A percentile compares a stretch with the other conserved stretches of the same genome.
phyloP scores from a whole-genome alignment of 2,329 filamentous ascomycete genomes.

The Microsporum canis region DNA sequence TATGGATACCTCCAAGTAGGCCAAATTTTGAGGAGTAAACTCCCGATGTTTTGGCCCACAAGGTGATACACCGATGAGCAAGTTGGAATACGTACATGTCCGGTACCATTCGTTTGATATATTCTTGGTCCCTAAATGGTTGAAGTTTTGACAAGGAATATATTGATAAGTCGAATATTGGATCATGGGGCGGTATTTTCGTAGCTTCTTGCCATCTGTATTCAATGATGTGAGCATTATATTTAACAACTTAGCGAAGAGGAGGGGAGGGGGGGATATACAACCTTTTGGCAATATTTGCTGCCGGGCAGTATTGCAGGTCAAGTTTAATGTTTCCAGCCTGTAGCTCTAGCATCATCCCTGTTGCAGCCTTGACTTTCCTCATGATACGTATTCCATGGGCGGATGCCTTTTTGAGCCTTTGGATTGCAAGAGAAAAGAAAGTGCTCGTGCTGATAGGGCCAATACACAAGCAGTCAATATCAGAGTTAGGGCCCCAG shows the following conservation, averaged over 20 bases:
- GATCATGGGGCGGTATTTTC: conserved; percentile 40
- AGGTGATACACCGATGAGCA: conserved; percentile 49
- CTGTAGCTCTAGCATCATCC: conserved; percentile 54
- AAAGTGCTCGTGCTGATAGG: conserved; percentile 51
- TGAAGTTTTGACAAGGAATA: conserved; percentile 52
- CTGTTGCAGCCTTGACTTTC: conserved; percentile 47
- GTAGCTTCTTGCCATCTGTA: conserved; percentile 29
- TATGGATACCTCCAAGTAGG: conserved; percentile 54
- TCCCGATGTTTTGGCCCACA: conserved; percentile 51
- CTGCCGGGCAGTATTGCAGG: conserved; percentile 55
- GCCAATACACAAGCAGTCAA: conserved; percentile 56
- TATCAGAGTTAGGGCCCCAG: conserved; percentile 50
- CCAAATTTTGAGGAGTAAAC: conserved; percentile 56
- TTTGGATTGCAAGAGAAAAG: conserved; percentile 47
- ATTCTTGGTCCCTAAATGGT: conserved; percentile 50
- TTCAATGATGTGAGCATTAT: neutral
- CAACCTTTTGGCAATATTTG: conserved; percentile 43
- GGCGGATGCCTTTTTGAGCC: conserved; percentile 39
- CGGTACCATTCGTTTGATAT: conserved; percentile 49
- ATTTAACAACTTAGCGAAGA: neutral
- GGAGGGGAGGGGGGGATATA: neutral
- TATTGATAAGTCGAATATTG: conserved; percentile 45
- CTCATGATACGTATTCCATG: conserved; percentile 43
- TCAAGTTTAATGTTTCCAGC: conserved; percentile 50
- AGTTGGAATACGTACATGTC: conserved; percentile 47